Evolutionary conservation across 768 basidiomycete genomes (phyloP).

Genomic region (Leccinum variicolor): DNA sequence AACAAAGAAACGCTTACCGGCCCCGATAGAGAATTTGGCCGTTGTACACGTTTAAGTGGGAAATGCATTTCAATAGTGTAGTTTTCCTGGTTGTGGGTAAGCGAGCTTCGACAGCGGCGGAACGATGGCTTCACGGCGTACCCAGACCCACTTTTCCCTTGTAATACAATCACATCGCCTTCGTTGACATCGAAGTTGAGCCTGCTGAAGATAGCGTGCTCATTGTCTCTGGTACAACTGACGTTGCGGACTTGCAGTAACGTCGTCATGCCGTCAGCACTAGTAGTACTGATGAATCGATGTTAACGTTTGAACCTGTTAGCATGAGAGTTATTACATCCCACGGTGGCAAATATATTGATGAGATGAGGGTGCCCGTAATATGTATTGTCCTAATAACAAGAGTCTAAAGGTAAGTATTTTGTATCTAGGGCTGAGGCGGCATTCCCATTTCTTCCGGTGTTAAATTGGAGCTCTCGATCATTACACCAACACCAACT

Average conservation of each 20-base stretch:
- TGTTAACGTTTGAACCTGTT: background rate
- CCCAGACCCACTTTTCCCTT: conserved; percentile 80
- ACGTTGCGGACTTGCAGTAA: conserved; percentile 56
- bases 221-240: conserved; percentile 45
- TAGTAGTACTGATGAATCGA: background rate
- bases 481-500: conserved; percentile 97
- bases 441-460: conserved; percentile 80
- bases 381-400: conserved; percentile 17
- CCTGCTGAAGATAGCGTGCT: conserved; percentile 53
- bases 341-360: conserved; percentile 15
- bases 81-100: conserved; percentile 45
- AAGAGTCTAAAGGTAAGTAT: conserved; percentile 25
- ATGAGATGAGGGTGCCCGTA: conserved; percentile 17
- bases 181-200: conserved; percentile 61
- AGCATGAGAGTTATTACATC: background rate
- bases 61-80: conserved; percentile 80
- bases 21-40: conserved; percentile 66
- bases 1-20: conserved; percentile 42
- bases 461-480: conserved; percentile 79
- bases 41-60: conserved; percentile 70
- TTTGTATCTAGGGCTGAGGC: conserved; percentile 44
- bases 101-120: background rate
- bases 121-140: conserved; percentile 20
- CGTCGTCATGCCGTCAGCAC: conserved; percentile 7
- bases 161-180: conserved; percentile 75